Conservation (phyloP, 352 stramenopile genomes). For the Globisporangium camurandrum region DNA sequence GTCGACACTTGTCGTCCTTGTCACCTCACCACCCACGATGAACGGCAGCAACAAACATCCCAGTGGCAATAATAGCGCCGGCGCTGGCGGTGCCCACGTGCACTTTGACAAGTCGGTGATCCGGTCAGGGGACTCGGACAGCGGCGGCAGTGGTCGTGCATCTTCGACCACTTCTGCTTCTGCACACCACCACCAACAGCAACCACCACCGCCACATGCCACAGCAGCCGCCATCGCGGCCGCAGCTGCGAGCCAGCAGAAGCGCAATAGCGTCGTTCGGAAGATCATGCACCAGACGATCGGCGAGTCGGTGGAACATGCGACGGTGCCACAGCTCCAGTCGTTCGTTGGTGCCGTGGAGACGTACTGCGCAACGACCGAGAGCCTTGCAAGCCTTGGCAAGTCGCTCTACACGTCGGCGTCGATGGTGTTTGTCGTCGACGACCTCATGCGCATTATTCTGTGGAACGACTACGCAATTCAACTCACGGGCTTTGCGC, state of each 20-base stretch:
- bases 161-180: constrained; percentile 11
- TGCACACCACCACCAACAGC: not conserved
- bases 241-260: constrained; percentile 7
- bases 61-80: not conserved
- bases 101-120: constrained; percentile 64
- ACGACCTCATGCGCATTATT: constrained; percentile 81
- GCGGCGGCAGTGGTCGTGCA: constrained; percentile 29
- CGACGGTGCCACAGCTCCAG: constrained; percentile 57
- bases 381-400: constrained; percentile 72
- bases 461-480: constrained; percentile 80
- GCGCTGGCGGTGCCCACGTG: constrained; percentile 26
- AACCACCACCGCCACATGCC: not conserved
- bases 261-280: constrained; percentile 40
- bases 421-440: constrained; percentile 73
- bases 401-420: constrained; percentile 79
- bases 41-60: constrained; percentile 42
- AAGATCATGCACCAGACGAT: constrained; percentile 79
- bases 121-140: constrained; percentile 34
- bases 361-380: constrained; percentile 62
- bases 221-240: not conserved
- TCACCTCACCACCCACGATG: constrained; percentile 15
- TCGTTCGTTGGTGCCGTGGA: constrained; percentile 66
- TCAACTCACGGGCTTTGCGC: constrained; percentile 59
- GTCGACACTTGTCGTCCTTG: no score
- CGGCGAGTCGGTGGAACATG: constrained; percentile 65